A percentile compares a stretch with the other conserved stretches of the same genome.
Conservation (phyloP, 2,329 filamentous ascomycete species). For the Pyrenophora tritici-repentis region DNA sequence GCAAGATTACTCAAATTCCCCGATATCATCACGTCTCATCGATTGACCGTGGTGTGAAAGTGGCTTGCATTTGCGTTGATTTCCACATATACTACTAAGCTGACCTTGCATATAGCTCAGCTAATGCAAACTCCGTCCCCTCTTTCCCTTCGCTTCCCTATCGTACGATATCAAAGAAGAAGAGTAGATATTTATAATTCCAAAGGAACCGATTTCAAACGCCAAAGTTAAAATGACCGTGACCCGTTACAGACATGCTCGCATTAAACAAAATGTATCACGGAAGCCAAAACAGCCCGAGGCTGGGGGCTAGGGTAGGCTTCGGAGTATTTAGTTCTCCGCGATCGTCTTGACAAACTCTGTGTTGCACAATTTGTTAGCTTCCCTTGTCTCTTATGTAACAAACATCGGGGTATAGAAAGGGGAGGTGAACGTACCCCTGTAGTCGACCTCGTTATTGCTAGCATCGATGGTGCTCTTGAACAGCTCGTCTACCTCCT, state of each 20-base stretch:
- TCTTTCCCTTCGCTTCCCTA: conserved; percentile 5
- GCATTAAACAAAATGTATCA: conserved; percentile 3
- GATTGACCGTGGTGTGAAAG: not conserved
- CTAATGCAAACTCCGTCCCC: not conserved
- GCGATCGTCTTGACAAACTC: conserved; percentile 49
- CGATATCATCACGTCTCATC: not conserved
- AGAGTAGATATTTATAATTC: conserved; percentile 7
- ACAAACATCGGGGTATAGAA: not conserved
- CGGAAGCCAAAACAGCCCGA: not conserved
- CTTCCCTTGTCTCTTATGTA: not conserved
- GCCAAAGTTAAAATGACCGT: conserved; percentile 31
- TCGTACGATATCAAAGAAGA: conserved; percentile 7
- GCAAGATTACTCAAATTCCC: no score
- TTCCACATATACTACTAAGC: conserved; percentile 3
- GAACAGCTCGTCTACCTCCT: conserved; percentile 97
- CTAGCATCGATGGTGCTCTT: conserved; percentile 92
- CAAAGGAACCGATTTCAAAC: conserved; percentile 22
- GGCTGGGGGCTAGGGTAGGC: not conserved
- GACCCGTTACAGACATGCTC: conserved; percentile 30
- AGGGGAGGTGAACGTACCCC: conserved; percentile 62
- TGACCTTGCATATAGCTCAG: not conserved
- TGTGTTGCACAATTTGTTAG: conserved; percentile 16
- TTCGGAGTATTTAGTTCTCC: conserved; percentile 38
- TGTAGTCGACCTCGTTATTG: conserved; percentile 97
- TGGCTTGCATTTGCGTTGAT: conserved; percentile 2